phyloP scores from a whole-genome alignment of 2,329 filamentous ascomycete species.

The Fusarium mundagurra region DNA sequence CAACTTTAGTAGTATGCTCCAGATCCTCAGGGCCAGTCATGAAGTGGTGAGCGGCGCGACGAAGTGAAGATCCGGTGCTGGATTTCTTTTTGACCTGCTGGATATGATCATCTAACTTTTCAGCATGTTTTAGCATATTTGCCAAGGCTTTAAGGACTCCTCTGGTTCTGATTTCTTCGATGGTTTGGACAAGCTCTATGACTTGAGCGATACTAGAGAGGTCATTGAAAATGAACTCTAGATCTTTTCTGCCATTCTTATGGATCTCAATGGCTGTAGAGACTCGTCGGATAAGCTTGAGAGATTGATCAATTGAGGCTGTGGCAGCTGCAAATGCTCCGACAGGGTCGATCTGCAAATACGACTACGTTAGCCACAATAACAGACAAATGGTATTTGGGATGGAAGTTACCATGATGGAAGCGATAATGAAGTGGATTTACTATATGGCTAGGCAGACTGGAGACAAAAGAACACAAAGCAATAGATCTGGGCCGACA shows the following conservation, averaged over 20 bases:
- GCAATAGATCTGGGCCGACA: too few relatives aligned
- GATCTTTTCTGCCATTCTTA: neutral
- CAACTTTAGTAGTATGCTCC: neutral
- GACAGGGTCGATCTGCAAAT: neutral
- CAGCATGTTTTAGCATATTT: neutral
- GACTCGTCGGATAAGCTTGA: neutral
- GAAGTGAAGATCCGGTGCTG: neutral
- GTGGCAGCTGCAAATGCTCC: neutral
- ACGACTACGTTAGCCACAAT: neutral
- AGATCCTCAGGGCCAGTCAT: conserved; percentile 2
- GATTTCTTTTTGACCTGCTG: neutral
- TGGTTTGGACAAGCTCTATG: neutral
- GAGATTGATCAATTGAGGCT: neutral
- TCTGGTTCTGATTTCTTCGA: neutral
- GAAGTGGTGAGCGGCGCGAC: neutral
- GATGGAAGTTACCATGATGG: neutral
- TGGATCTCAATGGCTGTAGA: neutral
- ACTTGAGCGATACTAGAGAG: neutral
- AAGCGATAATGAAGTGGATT: neutral
- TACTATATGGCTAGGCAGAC: neutral
- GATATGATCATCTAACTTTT: neutral
- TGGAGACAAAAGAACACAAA: neutral
- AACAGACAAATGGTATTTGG: neutral
- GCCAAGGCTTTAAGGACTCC: neutral
- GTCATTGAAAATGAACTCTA: neutral